Base-by-base conservation (phyloP, 2,329 filamentous ascomycete species). In the Neonectria ditissima region DNA sequence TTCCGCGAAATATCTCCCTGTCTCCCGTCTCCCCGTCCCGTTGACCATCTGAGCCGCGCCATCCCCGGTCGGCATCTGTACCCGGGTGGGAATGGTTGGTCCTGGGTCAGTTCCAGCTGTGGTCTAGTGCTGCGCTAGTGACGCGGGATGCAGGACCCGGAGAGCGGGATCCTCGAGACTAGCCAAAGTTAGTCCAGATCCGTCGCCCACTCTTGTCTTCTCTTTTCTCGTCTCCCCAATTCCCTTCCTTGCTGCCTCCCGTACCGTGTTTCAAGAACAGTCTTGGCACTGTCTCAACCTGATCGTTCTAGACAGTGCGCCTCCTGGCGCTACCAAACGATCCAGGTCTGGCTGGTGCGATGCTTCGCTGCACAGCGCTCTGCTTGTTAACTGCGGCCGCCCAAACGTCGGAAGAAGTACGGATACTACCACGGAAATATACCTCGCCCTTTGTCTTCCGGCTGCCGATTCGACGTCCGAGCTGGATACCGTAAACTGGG, bases 141-240 rank as follows among this genome's bases (percentile, higher is more conserved):
- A 65, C 62, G 55, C 65, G 70, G 68, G 70, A 69, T 69, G 65
- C 67, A 68, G 63, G 67, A 73, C 70, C 70, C 67, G 67, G 70
- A 65, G 57, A 51, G 59, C 70, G 70, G 70, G 70, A 70, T 65
- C 62, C 61, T 63, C 66, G 57, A 55, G 54, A 47, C 60, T 64
- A 50, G 41, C 2, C 1, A 0, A 3, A 50, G 14, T 70, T 72
- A 72, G 51, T 10, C 62, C 44, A 0, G 13, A 61, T 71, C 41
- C 44, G 59, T 54, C 47, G n/a, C n/a, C 34, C 13, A 26, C 47
- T 47, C 45, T 26, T 63, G 63, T 69, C 65, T 59, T 63, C 66
- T 67, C 62, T 72, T 67, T 65, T 62, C 66, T 73, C 66, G 57
- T 55, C 26, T 44, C 50, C 54, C 56, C 45, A 48, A 37, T 24